Base-by-base conservation (phyloP, 768 basidiomycete species). In the Royoungia palumana region DNA sequence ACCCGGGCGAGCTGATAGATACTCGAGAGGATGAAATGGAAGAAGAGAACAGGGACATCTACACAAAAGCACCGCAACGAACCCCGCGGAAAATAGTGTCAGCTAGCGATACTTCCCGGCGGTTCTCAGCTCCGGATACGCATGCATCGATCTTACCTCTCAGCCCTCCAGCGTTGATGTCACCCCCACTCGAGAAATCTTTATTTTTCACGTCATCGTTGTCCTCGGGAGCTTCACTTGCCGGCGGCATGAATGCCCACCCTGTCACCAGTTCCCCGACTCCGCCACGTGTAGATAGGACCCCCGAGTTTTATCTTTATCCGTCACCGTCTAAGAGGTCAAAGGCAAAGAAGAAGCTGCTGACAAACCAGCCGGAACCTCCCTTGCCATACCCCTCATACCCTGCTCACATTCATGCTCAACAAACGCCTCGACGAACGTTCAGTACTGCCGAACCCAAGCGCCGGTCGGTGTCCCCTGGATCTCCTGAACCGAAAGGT, bases 141-240 rank as follows among this genome's bases (percentile, higher is more conserved):
- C 72, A 74, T 40, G 66, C 67, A 10, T 70, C 69, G 4, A 55
- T 77, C 19, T 70, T 86, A 4, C 80, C 81, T 0, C 69, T 69
- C 21, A 82, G 81, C 51, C 84, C 85, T 0, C 72, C 80, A 2
- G 72, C 73, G 50, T 64, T 86, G 30, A 79, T 70, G 63, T 83
- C 78, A 11, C 78, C 80, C 1, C 74, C 78, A 1, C 69, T 86
- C 47, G 76, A 82, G 47, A 75, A 71, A 22, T 70, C 73, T 22
- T 70, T 86, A 24, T 81, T 78, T 56, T 85, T 86, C 54, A 74
- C 75, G 1, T 61, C 46, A 4, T 25, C 61, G 1, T 13, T 46
- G 24, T 56, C 58, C 13, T 54, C 55, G 22, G 54, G 50, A 5
- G 20, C 24, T 6, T 62, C 66, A 14, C 49, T 68, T 9, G 39